These are phyloP conservation scores for Eucalyptus leucophloia DNA, from an alignment of 345 rosid species.

Conservation along the genomic window DNA sequence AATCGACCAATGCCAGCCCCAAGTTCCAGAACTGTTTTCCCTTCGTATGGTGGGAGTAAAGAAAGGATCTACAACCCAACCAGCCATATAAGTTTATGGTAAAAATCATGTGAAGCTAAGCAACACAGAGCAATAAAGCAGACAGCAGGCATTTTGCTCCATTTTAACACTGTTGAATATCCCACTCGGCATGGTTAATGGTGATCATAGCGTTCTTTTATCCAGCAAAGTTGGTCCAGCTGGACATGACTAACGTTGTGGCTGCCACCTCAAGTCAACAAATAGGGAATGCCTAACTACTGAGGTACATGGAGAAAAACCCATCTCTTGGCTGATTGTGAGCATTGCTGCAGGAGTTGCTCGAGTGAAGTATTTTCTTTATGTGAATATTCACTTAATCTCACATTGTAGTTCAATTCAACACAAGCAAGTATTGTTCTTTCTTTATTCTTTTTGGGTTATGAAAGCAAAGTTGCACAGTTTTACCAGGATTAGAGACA, in stretches of 20 bases:
- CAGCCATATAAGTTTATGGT: background rate
- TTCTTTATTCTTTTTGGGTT: background rate
- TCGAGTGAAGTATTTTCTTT: background rate
- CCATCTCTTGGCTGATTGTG: background rate
- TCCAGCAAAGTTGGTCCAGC: background rate
- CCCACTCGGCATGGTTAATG: background rate
- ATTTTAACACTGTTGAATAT: background rate
- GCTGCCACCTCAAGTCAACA: background rate
- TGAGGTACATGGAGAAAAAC: background rate
- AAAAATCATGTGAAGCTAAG: background rate
- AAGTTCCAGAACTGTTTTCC: slow-evolving; percentile 67
- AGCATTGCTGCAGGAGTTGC: background rate
- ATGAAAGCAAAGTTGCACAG: background rate
- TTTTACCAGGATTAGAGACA: background rate
- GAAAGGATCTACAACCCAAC: slow-evolving; percentile 47
- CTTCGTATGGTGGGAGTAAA: slow-evolving; percentile 67
- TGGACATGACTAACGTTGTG: background rate
- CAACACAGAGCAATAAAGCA: background rate
- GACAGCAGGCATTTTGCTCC: background rate
- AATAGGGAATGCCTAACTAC: background rate
- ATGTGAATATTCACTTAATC: background rate
- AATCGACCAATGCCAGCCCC: slow-evolving; percentile 99
- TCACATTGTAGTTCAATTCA: background rate
- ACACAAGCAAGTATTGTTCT: background rate
- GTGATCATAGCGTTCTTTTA: background rate